Conservation (phyloP, 805 yeast genomes). For the Candida suzukii region DNA sequence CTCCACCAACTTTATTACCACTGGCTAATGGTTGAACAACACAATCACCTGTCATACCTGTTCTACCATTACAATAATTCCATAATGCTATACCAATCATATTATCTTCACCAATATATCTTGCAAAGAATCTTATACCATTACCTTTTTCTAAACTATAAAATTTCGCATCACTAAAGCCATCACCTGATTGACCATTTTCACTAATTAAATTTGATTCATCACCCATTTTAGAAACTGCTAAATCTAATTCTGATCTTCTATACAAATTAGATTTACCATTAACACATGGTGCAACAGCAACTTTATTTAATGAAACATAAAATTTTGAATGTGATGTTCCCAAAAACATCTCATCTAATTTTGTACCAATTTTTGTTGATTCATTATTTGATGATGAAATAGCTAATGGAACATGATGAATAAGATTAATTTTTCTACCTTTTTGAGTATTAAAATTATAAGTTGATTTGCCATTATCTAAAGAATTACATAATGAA, state of each 20-base stretch:
- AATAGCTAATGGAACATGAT: constrained; percentile 72
- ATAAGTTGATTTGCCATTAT: constrained; percentile 37
- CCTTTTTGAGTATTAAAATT: constrained; percentile 8
- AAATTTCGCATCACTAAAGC: constrained; percentile 22
- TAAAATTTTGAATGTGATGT: constrained; percentile 86
- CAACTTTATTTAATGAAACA: constrained; percentile 63
- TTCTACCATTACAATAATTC: constrained; percentile 60
- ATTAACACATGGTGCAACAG: constrained; percentile 83
- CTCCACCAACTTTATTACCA: background rate
- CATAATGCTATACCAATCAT: constrained; percentile 86
- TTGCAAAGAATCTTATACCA: constrained; percentile 65
- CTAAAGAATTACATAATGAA: constrained; percentile 39
- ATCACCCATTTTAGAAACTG: constrained; percentile 38
- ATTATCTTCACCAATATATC: constrained; percentile 86
- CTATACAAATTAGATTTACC: constrained; percentile 83
- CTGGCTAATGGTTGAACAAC: constrained; percentile 66
- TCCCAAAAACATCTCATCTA: constrained; percentile 80
- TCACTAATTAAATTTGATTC: constrained; percentile 16
- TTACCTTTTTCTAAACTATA: constrained; percentile 24
- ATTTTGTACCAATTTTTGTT: constrained; percentile 44
- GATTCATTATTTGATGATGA: constrained; percentile 9
- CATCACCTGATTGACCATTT: constrained; percentile 28
- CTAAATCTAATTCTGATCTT: constrained; percentile 52
- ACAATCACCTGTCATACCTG: constrained; percentile 72
- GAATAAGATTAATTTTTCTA: constrained; percentile 59